Percentiles rank a stretch among this genome's conserved stretches.
Evolutionary conservation across 108 stramenopile species (phyloP).

Genomic region (Chaetoceros muelleri): DNA sequence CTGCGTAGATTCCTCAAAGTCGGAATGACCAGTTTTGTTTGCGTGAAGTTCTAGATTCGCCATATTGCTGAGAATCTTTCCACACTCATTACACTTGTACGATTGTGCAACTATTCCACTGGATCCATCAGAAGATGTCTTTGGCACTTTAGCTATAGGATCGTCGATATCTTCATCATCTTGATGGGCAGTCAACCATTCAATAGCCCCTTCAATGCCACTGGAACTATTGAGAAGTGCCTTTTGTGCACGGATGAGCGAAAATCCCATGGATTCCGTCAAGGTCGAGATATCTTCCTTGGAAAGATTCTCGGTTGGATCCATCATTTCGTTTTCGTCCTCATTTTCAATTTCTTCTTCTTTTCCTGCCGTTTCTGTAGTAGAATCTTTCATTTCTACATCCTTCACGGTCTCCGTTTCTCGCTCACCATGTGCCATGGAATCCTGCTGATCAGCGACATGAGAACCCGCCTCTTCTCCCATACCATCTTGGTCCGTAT

Average conservation of each 20-base stretch:
- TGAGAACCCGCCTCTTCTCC: background rate
- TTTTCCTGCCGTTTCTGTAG: conserved; percentile 9
- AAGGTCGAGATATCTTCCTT: conserved; percentile 47
- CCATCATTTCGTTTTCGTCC: conserved; percentile 15
- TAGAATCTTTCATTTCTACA: conserved; percentile 14
- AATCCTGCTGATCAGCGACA: background rate
- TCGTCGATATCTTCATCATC: conserved; percentile 89
- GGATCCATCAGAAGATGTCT: no score
- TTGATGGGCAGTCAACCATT: conserved; percentile 91
- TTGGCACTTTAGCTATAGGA: conserved; percentile 54
- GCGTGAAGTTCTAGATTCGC: conserved; percentile 87
- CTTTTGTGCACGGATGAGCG: conserved; percentile 80
- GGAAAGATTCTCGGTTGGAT: conserved; percentile 38
- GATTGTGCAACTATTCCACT: conserved; percentile 41
- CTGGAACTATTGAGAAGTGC: conserved; percentile 63
- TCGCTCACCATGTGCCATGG: conserved; percentile 5
- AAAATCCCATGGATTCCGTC: conserved; percentile 81
- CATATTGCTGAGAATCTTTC: conserved; percentile 70
- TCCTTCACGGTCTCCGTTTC: conserved; percentile 7
- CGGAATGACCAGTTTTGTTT: conserved; percentile 81
- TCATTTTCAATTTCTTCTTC: conserved; percentile 14
- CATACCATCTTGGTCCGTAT: background rate
- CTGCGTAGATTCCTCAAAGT: conserved; percentile 84
- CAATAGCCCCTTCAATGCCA: conserved; percentile 86
- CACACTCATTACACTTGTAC: conserved; percentile 85